Conservation (phyloP, 176 grass and related monocot genomes). For the Phoenix dactylifera region DNA sequence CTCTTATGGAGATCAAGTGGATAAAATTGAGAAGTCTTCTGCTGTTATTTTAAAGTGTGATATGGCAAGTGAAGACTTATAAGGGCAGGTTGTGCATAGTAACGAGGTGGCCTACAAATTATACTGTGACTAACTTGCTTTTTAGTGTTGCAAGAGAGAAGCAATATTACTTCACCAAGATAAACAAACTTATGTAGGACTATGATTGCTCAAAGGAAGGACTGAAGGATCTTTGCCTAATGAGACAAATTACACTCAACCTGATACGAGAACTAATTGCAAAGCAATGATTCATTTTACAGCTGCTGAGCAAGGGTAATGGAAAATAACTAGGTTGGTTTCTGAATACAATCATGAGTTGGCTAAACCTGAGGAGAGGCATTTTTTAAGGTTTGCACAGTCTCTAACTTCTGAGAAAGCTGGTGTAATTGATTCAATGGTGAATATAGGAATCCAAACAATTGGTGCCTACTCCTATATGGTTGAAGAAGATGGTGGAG, state of each 20-base stretch:
- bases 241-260: slow-evolving; percentile 24
- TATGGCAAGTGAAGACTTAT: too few species aligned
- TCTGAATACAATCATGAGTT: slow-evolving; percentile 67
- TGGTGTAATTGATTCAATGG: slow-evolving; percentile 39
- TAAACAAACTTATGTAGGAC: too few species aligned
- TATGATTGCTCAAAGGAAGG: too few species aligned
- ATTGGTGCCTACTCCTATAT: slow-evolving; percentile 18
- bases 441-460: slow-evolving; percentile 34
- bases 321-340: slow-evolving; percentile 53
- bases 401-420: slow-evolving; percentile 48
- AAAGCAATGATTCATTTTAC: slow-evolving; percentile 65
- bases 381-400: slow-evolving; percentile 59
- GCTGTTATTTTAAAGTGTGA: too few species aligned
- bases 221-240: too few species aligned
- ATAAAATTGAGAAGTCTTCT: too few species aligned
- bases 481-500: slow-evolving; percentile 25
- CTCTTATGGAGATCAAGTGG: too few species aligned
- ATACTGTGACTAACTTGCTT: too few species aligned
- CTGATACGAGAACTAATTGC: slow-evolving; percentile 64
- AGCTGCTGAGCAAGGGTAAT: slow-evolving; percentile 44
- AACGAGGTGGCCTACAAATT: too few species aligned
- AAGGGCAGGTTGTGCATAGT: too few species aligned
- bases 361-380: slow-evolving; percentile 52
- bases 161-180: too few species aligned
- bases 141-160: too few species aligned